These are phyloP conservation scores for Mycena rosella DNA, from an alignment of 768 basidiomycete genomes.

Conservation along the genomic window DNA sequence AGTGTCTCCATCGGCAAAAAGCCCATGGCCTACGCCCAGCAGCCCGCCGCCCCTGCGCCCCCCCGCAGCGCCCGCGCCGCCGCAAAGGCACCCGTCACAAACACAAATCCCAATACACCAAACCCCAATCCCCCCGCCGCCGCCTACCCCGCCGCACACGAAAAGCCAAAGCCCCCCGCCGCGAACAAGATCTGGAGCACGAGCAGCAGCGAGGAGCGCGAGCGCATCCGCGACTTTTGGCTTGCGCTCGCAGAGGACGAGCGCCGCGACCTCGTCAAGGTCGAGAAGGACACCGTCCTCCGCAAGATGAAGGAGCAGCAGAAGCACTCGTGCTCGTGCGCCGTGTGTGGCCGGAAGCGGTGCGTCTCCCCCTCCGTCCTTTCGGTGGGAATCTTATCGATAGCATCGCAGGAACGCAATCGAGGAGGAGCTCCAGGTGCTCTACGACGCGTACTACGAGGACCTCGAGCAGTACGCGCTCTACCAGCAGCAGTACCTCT, in stretches of 20 bases:
- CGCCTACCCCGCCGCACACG: conserved; percentile 42
- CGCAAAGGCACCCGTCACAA: conserved; percentile 62
- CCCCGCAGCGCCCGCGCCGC: conserved; percentile 61
- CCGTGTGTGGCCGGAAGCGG: conserved; percentile 98
- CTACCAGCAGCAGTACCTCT: conserved; percentile 96
- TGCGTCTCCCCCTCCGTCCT: conserved; percentile 54
- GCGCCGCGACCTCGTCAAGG: conserved; percentile 91
- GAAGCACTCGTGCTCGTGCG: conserved; percentile 95
- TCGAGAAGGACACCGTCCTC: conserved; percentile 98
- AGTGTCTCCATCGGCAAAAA: conserved; percentile 93
- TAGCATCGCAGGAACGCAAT: too few species aligned
- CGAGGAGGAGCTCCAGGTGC: conserved; percentile 95
- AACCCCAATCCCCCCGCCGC: too few species aligned
- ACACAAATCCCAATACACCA: conserved; percentile 4
- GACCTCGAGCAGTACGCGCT: conserved; percentile 99
- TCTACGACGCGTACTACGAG: conserved; percentile 99
- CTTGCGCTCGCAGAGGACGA: conserved; percentile 92
- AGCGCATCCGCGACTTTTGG: conserved; percentile 99
- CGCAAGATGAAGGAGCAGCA: conserved; percentile 99
- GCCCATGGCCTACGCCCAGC: conserved; percentile 80
- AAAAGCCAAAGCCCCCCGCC: background rate
- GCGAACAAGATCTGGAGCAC: conserved; percentile 93
- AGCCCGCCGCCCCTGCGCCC: conserved; percentile 51
- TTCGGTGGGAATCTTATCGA: background rate
- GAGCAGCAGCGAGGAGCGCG: conserved; percentile 91